Base-by-base conservation (phyloP, 306 rosid species). In the Begonia masoniana region DNA sequence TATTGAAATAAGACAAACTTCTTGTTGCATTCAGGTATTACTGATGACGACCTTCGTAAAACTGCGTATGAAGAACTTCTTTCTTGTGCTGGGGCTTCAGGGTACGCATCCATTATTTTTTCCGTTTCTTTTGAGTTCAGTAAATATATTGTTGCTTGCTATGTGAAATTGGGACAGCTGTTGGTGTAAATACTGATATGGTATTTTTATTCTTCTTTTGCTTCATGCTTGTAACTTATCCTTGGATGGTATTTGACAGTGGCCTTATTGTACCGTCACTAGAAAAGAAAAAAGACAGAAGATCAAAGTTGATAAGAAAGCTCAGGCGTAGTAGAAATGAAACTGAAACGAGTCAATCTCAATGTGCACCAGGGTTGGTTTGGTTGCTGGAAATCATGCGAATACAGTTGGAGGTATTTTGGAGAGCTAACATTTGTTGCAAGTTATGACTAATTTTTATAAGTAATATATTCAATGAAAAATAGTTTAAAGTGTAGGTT, bases 61-160 rank as follows among this genome's bases (percentile, higher is more conserved):
- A 86, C 92, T 41, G 92, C 94, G 63, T 91, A 81, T 43, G 99
- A 91, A 69, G 47, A 86, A 64, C 94, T 91, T 26, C 76, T 91
- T 77, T 96, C 92, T 51, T 86, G 99, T 77, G 99, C 96, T 66
- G 99, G 96, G 59, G 94, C 99, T 60, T 73, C 84, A 52, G 96
- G 99, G 99, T 91, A 81, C 52, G 69, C 47, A 65, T 31, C 23
- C 57, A 26, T 62, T 51, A 52, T 57, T 43, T 58, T 62, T 39
- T 64, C 49, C n/a, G 19, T 52, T 14, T 24, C 59, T 49, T 55
- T 43, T 57, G 17, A 10, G 56, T 8, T n/a, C 52, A 31, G n/a
- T 47, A 15, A 9, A 23, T 13, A 31, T 6, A 6, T 31, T 52
- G 14, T 2, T 45, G 47, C 24, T 21, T 21, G 39, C 39, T 5